Percentiles rank a stretch among this genome's conserved stretches.
Evolutionary conservation across 2,329 filamentous ascomycete species (phyloP).

Genomic region (Phialophora verrucosa): DNA sequence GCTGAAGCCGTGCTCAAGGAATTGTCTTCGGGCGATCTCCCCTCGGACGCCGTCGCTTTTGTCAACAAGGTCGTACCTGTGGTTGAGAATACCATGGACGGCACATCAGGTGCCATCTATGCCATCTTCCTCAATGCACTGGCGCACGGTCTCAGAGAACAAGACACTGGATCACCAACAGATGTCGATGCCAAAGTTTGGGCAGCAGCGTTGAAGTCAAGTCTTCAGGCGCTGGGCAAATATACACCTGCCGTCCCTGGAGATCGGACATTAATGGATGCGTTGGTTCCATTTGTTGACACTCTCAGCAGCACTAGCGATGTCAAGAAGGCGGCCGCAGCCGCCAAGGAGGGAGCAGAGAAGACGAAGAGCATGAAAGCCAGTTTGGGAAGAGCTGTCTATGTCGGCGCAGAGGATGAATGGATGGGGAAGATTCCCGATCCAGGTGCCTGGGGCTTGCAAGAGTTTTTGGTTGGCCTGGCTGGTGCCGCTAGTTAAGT

Average conservation of each 20-base stretch:
- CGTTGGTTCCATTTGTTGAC: slow-evolving; percentile 84
- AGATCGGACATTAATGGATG: slow-evolving; percentile 89
- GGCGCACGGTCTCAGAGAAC: slow-evolving; percentile 67
- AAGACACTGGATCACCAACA: slow-evolving; percentile 53
- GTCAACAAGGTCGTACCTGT: slow-evolving; percentile 66
- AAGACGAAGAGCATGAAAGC: slow-evolving; percentile 91
- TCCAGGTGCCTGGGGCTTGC: slow-evolving; percentile 78
- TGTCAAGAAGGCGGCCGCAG: slow-evolving; percentile 74
- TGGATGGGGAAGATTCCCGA: slow-evolving; percentile 76
- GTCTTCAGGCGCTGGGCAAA: slow-evolving; percentile 71
- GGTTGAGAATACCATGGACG: slow-evolving; percentile 74
- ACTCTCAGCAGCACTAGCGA: slow-evolving; percentile 69
- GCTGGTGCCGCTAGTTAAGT: slow-evolving; percentile 56
- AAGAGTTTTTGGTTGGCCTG: slow-evolving; percentile 80
- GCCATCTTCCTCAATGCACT: slow-evolving; percentile 91
- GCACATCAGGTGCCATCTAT: slow-evolving; percentile 76
- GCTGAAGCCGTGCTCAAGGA: slow-evolving; percentile 67
- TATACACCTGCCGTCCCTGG: slow-evolving; percentile 91
- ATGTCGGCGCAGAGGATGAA: slow-evolving; percentile 70
- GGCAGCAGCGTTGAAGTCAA: slow-evolving; percentile 72
- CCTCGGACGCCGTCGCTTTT: slow-evolving; percentile 64
- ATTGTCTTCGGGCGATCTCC: slow-evolving; percentile 50
- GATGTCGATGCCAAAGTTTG: slow-evolving; percentile 60
- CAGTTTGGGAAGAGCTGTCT: slow-evolving; percentile 81
- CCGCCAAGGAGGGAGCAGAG: slow-evolving; percentile 76